Evolutionary conservation across 495 filamentous ascomycete species (phyloP), one percentile per base, ranked within the genome.

Genomic region (Viridothelium virens): DNA sequence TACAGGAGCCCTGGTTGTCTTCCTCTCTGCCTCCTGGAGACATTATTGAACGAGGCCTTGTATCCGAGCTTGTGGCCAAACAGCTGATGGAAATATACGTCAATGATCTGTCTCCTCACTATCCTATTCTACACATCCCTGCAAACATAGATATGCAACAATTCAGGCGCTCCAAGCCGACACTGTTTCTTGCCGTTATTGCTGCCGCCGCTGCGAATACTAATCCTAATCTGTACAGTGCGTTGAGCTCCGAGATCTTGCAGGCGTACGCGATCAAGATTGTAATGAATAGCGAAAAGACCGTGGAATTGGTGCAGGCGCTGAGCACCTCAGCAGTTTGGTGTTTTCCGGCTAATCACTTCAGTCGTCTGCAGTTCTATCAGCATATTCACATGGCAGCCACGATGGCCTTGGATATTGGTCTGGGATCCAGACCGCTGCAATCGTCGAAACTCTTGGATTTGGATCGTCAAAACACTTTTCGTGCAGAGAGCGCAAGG

Each of bases 321-420:
- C 65, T 83, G 63, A 68, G 82, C 37, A 63, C 84, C 38, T 81
- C 79, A 71, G 77, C 75, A 44, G 68, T 82, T 38, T 83, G 79
- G 69, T 84, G 82, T 66, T 77, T 78, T 66, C 81, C 82, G 12
- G 79, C 82, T 4, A 75, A 74, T 1, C 78, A 76, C 48, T 79
- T 77, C 38, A 70, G 77, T 61, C 79, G 80, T 64, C 67, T 83
- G 67, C 82, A 84, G 63, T 78, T 79, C 63, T 84, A 83, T 69
- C 78, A 85, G 70, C 83, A 82, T 64, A 79, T 81, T 3, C 81
- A 83, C 56, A 82, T 85, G 67, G 81, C 81, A 12, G 77, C 78
- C 25, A 80, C 78, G 3, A 85, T 84, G 82, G 81, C 79, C 0
- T 66, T 83, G 67, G 82, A 84, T 65, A 80, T 85, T 46, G 81